These are phyloP conservation scores for Globisporangium iwayamae DNA, from an alignment of 352 stramenopile species.

Conservation along the genomic window DNA sequence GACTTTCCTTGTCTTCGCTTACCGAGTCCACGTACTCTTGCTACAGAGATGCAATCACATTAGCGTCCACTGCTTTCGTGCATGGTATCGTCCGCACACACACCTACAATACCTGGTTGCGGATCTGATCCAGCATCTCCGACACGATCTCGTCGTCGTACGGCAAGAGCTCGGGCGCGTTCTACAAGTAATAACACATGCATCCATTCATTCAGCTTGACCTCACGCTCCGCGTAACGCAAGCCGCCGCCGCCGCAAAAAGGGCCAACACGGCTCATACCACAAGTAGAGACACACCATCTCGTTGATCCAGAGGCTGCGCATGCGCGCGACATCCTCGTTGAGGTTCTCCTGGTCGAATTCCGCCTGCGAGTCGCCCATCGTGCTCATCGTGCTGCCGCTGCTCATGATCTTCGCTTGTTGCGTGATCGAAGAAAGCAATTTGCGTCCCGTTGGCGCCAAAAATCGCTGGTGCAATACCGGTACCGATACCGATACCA, in stretches of 20 bases:
- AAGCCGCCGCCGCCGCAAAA: background rate
- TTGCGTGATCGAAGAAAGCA: background rate
- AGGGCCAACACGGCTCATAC: no score
- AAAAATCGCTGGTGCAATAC: background rate
- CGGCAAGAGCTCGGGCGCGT: constrained; percentile 68
- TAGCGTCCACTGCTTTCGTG: no score
- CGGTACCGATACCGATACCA: no score
- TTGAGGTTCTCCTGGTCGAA: constrained; percentile 76
- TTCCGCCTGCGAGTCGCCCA: constrained; percentile 26
- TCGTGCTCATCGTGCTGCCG: constrained; percentile 4
- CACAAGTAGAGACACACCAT: constrained; percentile 33
- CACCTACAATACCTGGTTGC: constrained; percentile 50
- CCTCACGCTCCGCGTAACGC: background rate
- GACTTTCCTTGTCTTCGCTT: constrained; percentile 46
- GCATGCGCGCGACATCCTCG: constrained; percentile 73
- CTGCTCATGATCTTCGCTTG: constrained; percentile 6
- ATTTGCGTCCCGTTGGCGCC: background rate
- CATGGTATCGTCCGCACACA: background rate
- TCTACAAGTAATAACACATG: constrained; percentile 29
- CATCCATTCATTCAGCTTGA: background rate
- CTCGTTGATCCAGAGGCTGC: constrained; percentile 77
- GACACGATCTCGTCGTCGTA: constrained; percentile 78
- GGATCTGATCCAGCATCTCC: constrained; percentile 82
- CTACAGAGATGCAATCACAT: constrained; percentile 17
- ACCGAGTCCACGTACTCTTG: constrained; percentile 86